Evolutionary conservation across 1,284 basidiomycete species (phyloP).

Genomic region (Ustilago crameri): DNA sequence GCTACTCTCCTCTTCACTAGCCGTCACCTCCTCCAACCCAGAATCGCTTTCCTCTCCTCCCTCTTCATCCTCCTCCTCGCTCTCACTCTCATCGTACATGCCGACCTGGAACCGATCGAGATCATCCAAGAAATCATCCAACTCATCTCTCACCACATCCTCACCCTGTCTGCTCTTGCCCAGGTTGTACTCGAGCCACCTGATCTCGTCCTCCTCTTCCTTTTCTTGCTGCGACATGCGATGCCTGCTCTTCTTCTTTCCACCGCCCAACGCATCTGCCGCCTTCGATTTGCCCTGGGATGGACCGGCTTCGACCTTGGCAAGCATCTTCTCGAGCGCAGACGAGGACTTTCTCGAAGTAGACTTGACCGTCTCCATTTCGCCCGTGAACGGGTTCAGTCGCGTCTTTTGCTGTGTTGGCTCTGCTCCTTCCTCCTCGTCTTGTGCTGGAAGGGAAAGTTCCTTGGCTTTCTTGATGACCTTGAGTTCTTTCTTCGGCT

Average conservation of each 20-base stretch:
- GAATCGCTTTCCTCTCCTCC: slow-evolving; percentile 5
- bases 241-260: slow-evolving; percentile 33
- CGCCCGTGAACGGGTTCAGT: slow-evolving; percentile 48
- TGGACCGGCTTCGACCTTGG: slow-evolving; percentile 26
- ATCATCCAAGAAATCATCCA: slow-evolving; percentile 60
- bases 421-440: background rate
- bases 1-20: slow-evolving; percentile 7
- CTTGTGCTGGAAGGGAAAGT: background rate
- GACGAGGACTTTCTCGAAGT: slow-evolving; percentile 8
- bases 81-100: slow-evolving; percentile 32
- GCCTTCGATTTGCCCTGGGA: slow-evolving; percentile 23
- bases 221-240: slow-evolving; percentile 56
- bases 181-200: slow-evolving; percentile 64
- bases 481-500: slow-evolving; percentile 20
- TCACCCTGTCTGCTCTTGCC: slow-evolving; percentile 30
- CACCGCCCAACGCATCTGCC: slow-evolving; percentile 7
- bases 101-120: slow-evolving; percentile 56
- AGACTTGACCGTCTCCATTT: slow-evolving; percentile 21
- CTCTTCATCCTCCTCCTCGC: slow-evolving; percentile 11
- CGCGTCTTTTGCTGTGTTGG: slow-evolving; percentile 6
- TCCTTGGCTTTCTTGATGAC: slow-evolving; percentile 35
- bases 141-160: slow-evolving; percentile 49
- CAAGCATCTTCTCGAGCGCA: slow-evolving; percentile 46
- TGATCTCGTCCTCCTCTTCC: slow-evolving; percentile 67
- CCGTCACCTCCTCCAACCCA: slow-evolving; percentile 19